Conservation (phyloP, 83 land plant genomes). For the Larix sibirica region DNA sequence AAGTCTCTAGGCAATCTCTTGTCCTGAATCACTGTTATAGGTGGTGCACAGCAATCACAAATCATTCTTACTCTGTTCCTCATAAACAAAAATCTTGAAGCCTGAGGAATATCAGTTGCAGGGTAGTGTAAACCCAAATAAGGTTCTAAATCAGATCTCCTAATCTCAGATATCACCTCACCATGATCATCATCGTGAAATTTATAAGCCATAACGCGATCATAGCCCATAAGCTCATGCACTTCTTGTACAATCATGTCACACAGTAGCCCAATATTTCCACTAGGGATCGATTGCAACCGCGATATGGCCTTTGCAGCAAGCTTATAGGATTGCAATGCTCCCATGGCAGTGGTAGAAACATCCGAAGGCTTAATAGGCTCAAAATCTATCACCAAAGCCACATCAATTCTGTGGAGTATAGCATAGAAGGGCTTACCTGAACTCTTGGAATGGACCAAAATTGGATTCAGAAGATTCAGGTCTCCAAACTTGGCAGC, state of each 20-base stretch:
- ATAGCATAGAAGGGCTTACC: constrained; percentile 98
- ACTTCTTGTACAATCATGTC: constrained; percentile 94
- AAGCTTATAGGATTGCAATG: constrained; percentile 94
- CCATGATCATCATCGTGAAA: constrained; percentile 99
- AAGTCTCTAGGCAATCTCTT: constrained; percentile 74
- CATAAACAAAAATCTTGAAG: constrained; percentile 92
- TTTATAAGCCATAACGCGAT: constrained; percentile 94
- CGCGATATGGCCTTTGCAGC: constrained; percentile 92
- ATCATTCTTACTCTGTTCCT: constrained; percentile 97
- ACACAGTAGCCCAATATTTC: constrained; percentile 82
- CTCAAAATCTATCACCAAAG: constrained; percentile 89
- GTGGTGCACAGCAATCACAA: constrained; percentile 81
- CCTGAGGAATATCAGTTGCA: constrained; percentile 97
- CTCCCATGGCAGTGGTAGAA: constrained; percentile 82
- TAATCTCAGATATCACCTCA: constrained; percentile 88
- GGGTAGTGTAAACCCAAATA: constrained; percentile 96
- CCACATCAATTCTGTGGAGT: constrained; percentile 78
- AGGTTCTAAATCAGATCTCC: constrained; percentile 82
- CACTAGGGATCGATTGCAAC: constrained; percentile 87
- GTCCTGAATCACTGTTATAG: constrained; percentile 84
- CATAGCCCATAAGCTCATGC: constrained; percentile 94
- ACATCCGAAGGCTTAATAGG: constrained; percentile 77
- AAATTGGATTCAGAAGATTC: constrained; percentile 80
- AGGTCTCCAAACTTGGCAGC: constrained; percentile 77
- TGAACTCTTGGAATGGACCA: constrained; percentile 86